phyloP scores from a whole-genome alignment of 2,329 filamentous ascomycete genomes.

The Monosporascus sp. region DNA sequence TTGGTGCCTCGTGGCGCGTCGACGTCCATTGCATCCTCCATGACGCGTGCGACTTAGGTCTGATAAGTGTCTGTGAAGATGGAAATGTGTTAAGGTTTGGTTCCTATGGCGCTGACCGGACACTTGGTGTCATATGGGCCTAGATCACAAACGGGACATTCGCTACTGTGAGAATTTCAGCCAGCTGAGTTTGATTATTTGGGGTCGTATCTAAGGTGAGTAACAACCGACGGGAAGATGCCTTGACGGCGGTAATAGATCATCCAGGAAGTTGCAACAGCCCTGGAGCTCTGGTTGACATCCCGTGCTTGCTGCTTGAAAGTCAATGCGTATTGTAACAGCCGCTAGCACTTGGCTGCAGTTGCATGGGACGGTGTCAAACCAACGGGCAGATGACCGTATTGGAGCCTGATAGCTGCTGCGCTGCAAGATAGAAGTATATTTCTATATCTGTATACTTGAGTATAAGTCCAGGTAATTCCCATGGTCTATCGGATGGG shows the following conservation, averaged over 20 bases:
- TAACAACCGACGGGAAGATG: neutral
- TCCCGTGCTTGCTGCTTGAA: neutral
- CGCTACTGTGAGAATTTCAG: no score
- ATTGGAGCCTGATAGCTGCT: no score
- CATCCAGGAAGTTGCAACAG: neutral
- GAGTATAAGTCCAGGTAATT: no score
- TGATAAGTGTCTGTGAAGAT: no score
- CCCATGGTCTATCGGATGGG: no score
- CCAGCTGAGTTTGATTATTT: no score
- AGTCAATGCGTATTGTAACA: neutral
- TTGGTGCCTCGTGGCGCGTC: constrained; percentile 40
- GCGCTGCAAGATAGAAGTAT: no score
- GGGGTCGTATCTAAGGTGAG: neutral
- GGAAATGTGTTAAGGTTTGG: neutral
- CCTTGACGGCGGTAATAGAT: neutral
- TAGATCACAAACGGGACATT: no score
- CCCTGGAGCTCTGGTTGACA: neutral
- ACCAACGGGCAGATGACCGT: no score
- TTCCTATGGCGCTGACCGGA: no score
- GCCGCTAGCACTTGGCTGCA: neutral
- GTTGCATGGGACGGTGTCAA: neutral
- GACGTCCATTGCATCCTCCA: constrained; percentile 38
- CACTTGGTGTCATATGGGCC: no score
- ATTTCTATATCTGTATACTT: no score
- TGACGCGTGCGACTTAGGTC: constrained; percentile 1